phyloP scores from a whole-genome alignment of 352 stramenopile genomes.

The Globisporangium solare region DNA sequence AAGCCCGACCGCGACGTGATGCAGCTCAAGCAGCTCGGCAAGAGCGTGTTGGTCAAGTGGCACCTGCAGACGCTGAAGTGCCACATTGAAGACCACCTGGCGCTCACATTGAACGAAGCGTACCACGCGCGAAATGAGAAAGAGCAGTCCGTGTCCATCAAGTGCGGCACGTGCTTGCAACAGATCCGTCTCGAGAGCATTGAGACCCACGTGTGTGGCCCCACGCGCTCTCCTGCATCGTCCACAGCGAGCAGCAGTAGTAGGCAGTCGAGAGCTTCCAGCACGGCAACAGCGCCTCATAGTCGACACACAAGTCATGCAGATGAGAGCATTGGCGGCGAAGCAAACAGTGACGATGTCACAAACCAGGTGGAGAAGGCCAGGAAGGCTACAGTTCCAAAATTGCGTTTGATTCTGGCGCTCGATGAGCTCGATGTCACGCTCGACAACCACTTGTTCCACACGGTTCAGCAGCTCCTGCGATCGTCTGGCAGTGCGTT shows the following conservation, averaged over 20 bases:
- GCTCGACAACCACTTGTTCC: conserved; percentile 30
- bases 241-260: conserved; percentile 7
- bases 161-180: conserved; percentile 53
- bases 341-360: background rate
- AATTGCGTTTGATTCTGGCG: conserved; percentile 34
- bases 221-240: conserved; percentile 14
- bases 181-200: conserved; percentile 58
- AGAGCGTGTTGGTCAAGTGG: conserved; percentile 45
- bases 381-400: conserved; percentile 18
- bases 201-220: conserved; percentile 39
- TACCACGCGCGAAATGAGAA: conserved; percentile 51
- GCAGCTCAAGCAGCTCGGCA: conserved; percentile 31
- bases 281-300: background rate
- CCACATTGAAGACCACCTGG: conserved; percentile 43
- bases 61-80: conserved; percentile 39
- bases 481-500: background rate
- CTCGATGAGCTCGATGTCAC: conserved; percentile 53
- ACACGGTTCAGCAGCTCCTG: conserved; percentile 31
- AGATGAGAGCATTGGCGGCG: background rate
- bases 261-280: background rate
- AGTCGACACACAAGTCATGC: background rate
- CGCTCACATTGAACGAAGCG: conserved; percentile 41
- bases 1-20: conserved; percentile 57
- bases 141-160: conserved; percentile 42
- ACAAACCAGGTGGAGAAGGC: background rate